Percentiles rank a stretch among this genome's conserved stretches.
phyloP scores from a whole-genome alignment of 2,329 filamentous ascomycete genomes.

The Colletotrichum graminicola region DNA sequence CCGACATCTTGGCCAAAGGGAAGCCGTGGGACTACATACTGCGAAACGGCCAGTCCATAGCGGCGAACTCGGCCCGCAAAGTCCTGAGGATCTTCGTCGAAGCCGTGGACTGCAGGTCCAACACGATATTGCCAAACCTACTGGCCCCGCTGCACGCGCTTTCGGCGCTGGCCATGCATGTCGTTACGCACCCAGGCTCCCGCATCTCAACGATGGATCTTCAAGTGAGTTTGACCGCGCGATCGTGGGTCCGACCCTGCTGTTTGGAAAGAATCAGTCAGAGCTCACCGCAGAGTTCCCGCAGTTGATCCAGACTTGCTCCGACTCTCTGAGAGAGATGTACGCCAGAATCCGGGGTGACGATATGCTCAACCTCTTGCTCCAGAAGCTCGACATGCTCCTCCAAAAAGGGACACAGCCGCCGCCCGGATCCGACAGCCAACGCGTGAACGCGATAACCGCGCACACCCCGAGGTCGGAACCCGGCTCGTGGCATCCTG shows the following conservation, averaged over 20 bases:
- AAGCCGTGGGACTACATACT: conserved; percentile 37
- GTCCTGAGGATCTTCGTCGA: conserved; percentile 29
- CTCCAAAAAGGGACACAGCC: conserved; percentile 2
- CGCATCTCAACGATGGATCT: conserved; percentile 36
- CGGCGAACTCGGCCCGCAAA: conserved; percentile 27
- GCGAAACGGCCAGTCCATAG: conserved; percentile 29
- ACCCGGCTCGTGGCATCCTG: background rate
- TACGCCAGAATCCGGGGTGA: conserved; percentile 17
- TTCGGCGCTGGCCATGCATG: conserved; percentile 13
- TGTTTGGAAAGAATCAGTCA: background rate
- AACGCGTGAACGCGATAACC: background rate
- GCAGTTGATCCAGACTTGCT: conserved; percentile 20
- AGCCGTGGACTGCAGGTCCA: conserved; percentile 27
- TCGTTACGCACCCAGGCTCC: conserved; percentile 27
- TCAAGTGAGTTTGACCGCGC: background rate
- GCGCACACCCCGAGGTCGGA: background rate
- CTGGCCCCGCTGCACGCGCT: conserved; percentile 26
- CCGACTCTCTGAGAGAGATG: conserved; percentile 24
- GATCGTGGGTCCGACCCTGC: too few relatives aligned
- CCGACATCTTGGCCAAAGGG: conserved; percentile 30
- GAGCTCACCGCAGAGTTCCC: background rate
- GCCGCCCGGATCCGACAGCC: background rate
- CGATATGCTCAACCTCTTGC: background rate
- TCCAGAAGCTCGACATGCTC: conserved; percentile 28
- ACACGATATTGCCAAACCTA: conserved; percentile 18